A percentile compares a stretch with the other conserved stretches of the same genome.
These are phyloP conservation scores for Sarocladiaceae sp. DNA, from an alignment of 2,329 filamentous ascomycete species.

Conservation along the genomic window DNA sequence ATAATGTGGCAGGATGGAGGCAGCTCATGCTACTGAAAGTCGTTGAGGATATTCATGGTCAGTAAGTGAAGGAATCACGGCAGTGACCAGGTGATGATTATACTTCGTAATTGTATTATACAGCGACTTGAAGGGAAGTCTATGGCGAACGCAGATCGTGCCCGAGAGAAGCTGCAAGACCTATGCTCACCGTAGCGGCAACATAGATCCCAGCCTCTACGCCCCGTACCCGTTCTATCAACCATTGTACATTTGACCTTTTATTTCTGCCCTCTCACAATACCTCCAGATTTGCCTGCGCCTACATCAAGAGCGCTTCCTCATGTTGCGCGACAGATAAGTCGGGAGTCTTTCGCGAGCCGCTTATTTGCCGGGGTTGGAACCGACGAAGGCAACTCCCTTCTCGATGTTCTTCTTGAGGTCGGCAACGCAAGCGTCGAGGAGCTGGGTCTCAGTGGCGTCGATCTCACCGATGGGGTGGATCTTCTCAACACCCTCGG, in stretches of 20 bases:
- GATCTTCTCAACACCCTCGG: slow-evolving; percentile 94
- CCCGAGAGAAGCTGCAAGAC: background rate
- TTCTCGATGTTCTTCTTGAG: slow-evolving; percentile 95
- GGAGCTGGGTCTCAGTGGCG: slow-evolving; percentile 80
- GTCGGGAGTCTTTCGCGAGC: background rate
- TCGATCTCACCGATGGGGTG: slow-evolving; percentile 80
- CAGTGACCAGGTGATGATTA: slow-evolving; percentile 9
- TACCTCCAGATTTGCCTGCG: too few species aligned
- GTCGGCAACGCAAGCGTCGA: slow-evolving; percentile 79
- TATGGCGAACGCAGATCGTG: slow-evolving; percentile 20
- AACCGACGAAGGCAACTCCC: slow-evolving; percentile 62
- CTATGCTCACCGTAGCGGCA: background rate
- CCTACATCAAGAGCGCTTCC: background rate
- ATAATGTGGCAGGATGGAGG: too few species aligned
- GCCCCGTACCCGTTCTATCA: background rate
- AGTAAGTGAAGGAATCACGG: background rate
- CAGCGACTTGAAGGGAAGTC: slow-evolving; percentile 29
- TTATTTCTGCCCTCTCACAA: too few species aligned
- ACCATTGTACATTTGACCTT: slow-evolving; percentile 3
- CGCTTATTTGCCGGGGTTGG: slow-evolving; percentile 57
- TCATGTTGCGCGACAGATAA: slow-evolving; percentile 1
- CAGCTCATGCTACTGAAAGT: too few species aligned
- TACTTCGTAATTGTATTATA: slow-evolving; percentile 25
- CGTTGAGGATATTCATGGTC: slow-evolving; percentile 6
- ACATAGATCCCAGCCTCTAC: background rate